These are phyloP conservation scores for Dalechampia spathulata DNA, from an alignment of 441 rosid genomes.

Conservation along the genomic window DNA sequence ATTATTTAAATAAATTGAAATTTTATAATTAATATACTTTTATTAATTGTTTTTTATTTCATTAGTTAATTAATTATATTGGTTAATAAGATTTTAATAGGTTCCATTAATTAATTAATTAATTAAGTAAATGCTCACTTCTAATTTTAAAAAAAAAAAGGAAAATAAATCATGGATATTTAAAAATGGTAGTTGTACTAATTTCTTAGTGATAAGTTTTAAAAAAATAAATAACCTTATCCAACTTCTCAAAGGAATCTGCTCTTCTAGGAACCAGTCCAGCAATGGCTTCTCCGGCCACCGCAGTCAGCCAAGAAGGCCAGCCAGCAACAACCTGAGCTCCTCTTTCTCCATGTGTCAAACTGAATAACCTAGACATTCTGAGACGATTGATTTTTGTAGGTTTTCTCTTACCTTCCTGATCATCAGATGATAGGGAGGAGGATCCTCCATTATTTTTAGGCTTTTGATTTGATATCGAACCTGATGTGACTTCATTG, in stretches of 20 bases:
- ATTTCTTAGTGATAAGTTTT: too few relatives aligned
- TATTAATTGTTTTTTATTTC: too few relatives aligned
- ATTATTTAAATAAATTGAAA: too few relatives aligned
- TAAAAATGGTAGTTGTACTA: too few relatives aligned
- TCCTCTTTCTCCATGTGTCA: slow-evolving; percentile 56
- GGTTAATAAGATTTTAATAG: too few relatives aligned
- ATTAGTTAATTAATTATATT: too few relatives aligned
- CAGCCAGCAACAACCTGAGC: slow-evolving; percentile 79
- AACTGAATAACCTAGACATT: slow-evolving; percentile 35
- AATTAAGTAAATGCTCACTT: too few relatives aligned
- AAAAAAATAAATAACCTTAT: slow-evolving; percentile 46
- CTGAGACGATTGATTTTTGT: slow-evolving; percentile 23
- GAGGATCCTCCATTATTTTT: slow-evolving; percentile 19
- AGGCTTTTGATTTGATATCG: slow-evolving; percentile 34
- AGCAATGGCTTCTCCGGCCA: slow-evolving; percentile 87
- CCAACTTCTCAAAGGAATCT: slow-evolving; percentile 85
- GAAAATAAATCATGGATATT: too few relatives aligned
- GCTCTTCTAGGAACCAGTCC: slow-evolving; percentile 90
- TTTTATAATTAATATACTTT: too few relatives aligned
- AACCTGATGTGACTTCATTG: slow-evolving; percentile 39
- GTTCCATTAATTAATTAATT: too few relatives aligned
- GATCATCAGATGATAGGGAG: slow-evolving; percentile 32
- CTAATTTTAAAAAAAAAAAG: too few relatives aligned
- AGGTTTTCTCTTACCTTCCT: slow-evolving; percentile 30
- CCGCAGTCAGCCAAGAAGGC: slow-evolving; percentile 86